phyloP scores from a whole-genome alignment of 768 basidiomycete species.

The Pholiota microspora region DNA sequence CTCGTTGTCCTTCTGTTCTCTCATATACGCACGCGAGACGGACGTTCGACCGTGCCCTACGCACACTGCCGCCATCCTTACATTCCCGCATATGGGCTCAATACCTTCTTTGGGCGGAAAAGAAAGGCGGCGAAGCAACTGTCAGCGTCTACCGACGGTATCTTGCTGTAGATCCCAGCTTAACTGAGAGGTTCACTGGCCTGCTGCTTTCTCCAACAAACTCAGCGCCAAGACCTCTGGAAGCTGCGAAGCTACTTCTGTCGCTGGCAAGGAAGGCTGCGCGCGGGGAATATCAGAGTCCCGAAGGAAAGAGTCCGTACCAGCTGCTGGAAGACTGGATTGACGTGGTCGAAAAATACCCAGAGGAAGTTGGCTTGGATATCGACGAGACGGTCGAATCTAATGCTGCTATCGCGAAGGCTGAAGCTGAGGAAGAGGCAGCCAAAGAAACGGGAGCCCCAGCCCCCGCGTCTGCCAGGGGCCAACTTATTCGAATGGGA shows the following conservation, averaged over 20 bases:
- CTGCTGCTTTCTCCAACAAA: slow-evolving; percentile 63
- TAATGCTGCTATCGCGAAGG: slow-evolving; percentile 46
- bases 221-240: slow-evolving; percentile 71
- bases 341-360: slow-evolving; percentile 83
- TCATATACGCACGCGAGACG: slow-evolving; percentile 89
- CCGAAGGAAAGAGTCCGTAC: slow-evolving; percentile 94
- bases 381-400: slow-evolving; percentile 69
- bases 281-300: slow-evolving; percentile 78
- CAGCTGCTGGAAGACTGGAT: slow-evolving; percentile 92
- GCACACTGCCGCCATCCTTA: slow-evolving; percentile 89
- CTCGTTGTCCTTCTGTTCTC: slow-evolving; percentile 79
- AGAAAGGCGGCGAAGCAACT: slow-evolving; percentile 72
- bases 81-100: slow-evolving; percentile 91
- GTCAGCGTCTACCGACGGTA: slow-evolving; percentile 88
- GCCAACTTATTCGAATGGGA: slow-evolving; percentile 68
- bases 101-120: slow-evolving; percentile 91
- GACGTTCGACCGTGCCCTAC: slow-evolving; percentile 92
- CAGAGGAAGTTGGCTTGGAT: slow-evolving; percentile 91
- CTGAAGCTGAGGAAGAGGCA: slow-evolving; percentile 42
- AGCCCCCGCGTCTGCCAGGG: slow-evolving; percentile 49
- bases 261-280: slow-evolving; percentile 82
- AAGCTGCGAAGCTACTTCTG: slow-evolving; percentile 90
- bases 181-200: slow-evolving; percentile 77
- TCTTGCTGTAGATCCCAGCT: slow-evolving; percentile 73
- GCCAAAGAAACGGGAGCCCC: slow-evolving; percentile 24